Base-by-base conservation (phyloP, 257 asterid species). In the Nicotiana tabacum region DNA sequence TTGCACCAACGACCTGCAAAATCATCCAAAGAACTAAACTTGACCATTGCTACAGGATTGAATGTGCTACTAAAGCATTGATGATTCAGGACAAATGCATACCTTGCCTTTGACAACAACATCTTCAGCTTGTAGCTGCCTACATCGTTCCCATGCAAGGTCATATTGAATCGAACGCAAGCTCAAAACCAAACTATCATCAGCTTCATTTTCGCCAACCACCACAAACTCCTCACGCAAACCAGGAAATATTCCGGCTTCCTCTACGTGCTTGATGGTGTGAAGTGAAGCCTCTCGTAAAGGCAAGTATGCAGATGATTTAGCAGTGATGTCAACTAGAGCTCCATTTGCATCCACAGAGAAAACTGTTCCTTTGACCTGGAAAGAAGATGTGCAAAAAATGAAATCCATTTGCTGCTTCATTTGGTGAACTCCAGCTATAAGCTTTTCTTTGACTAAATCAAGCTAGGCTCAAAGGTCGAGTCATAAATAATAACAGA, bases 61-160 rank as follows among this genome's bases (percentile, higher is more conserved):
- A 80, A 46, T 43, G 48, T 43, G 48, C 11, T 53, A 12, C 15
- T 57, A n/a, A 57, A 16, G 33, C 30, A 61, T 21, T 61, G 11
- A n/a, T 61, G 30, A 21, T 61, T 61, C 46, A 32, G 6, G 24
- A 72, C 16, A 79, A 64, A 65, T 18, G 83, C 91, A 61, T 85
- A 94, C 99, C 97, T 91, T 91, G 70, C 98, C 98, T 92, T 92
- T 96, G 86, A 94, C 83, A 85, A 92, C 92, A n/a, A 92, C 98
- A 84, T 94, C 99, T 89, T 96, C 99, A 24, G 98, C 93, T 92
- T 96, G 98, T 82, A 96, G 98, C 86, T 94, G 98, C 82, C 98
- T 86, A 82, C 97, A 93, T 30, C 99, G 87, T 87, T 96, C 99
- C 99, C 99, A 96, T 2, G 98, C 98, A 64, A 96, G 92, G 81